These are phyloP conservation scores for Talaromyces proteolyticus DNA, from an alignment of 495 filamentous ascomycete genomes.

Conservation along the genomic window DNA sequence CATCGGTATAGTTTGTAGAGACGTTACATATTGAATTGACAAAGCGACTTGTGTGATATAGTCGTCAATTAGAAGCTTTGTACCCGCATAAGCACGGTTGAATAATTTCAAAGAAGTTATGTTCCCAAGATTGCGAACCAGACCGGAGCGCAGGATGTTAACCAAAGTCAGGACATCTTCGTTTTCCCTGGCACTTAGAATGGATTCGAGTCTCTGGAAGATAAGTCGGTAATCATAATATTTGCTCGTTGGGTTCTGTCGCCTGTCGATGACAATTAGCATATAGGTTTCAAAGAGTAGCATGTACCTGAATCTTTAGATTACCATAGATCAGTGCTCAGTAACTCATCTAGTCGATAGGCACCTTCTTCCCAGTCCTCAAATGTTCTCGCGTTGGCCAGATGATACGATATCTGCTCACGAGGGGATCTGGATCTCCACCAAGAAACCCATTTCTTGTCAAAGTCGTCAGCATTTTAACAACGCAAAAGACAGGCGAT, in stretches of 20 bases:
- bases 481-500: neutral
- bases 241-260: slow-evolving; percentile 72
- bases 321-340: slow-evolving; percentile 79
- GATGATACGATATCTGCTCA: slow-evolving; percentile 23
- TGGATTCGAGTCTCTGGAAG: slow-evolving; percentile 63
- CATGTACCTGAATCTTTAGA: neutral
- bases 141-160: slow-evolving; percentile 75
- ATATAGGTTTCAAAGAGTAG: too few species aligned
- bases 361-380: slow-evolving; percentile 84
- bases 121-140: slow-evolving; percentile 88
- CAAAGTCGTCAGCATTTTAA: neutral
- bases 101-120: slow-evolving; percentile 82
- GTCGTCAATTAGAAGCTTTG: slow-evolving; percentile 85
- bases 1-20: slow-evolving; percentile 56
- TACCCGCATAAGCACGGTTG: slow-evolving; percentile 80
- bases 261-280: too few species aligned
- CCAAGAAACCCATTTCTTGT: slow-evolving; percentile 19
- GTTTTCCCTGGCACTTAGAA: slow-evolving; percentile 68
- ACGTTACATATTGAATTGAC: slow-evolving; percentile 70
- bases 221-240: slow-evolving; percentile 91
- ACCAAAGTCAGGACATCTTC: slow-evolving; percentile 70
- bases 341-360: slow-evolving; percentile 68
- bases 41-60: slow-evolving; percentile 81
- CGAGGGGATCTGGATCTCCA: slow-evolving; percentile 33
- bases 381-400: slow-evolving; percentile 60